Base-by-base conservation (phyloP, 148 eudicot species). In the Rhododendron simsii region DNA sequence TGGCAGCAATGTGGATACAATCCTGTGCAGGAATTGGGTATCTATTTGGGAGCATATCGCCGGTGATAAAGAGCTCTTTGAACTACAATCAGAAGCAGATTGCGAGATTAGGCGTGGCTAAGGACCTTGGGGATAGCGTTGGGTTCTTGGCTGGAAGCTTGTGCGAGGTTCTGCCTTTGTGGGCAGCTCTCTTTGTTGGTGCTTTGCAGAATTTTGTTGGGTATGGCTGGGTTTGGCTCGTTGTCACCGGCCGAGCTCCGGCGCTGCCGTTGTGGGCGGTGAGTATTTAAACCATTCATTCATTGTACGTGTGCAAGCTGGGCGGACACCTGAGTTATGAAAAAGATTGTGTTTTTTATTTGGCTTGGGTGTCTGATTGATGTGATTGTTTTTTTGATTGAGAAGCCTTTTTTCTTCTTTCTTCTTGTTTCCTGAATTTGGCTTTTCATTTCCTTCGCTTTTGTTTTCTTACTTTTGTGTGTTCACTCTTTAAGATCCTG, bases 1-100 rank as follows among this genome's bases (percentile, higher is more conserved):
- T 86, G 79, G 87, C 87, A 1, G 87, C 84, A 57, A 97, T 97
- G 91, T 97, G 99, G 99, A 91, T 97, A 67, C 98, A 97, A 88
- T 91, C 99, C 1, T 95, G 98, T 86, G 98, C 93, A 5, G 99
- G 99, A 0, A 89, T 97, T 82, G 99, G 99, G 81, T 97, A 97
- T 57, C 45, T 97, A 83, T 97, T 97, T 88, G 99, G 99, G 81
- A 97, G 99, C 79, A 92, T 96, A 41, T 96, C 99, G 0, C 99
- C 99, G 4, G 92, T 87, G 26, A 91, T 96, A 1, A 96, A 96
- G 85, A 93, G 90, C 63, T 89, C 92, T 74, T 86, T 96, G 87
- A 89, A 89, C 80, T 96, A 95, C 50, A 96, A 95, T 84, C 99
- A 96, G 87, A 92, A 87, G 86, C 98, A 96, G 82, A 87, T 96